phyloP scores from a whole-genome alignment of 139 green algal genomes.

The Prasinococcaceae sp. region DNA sequence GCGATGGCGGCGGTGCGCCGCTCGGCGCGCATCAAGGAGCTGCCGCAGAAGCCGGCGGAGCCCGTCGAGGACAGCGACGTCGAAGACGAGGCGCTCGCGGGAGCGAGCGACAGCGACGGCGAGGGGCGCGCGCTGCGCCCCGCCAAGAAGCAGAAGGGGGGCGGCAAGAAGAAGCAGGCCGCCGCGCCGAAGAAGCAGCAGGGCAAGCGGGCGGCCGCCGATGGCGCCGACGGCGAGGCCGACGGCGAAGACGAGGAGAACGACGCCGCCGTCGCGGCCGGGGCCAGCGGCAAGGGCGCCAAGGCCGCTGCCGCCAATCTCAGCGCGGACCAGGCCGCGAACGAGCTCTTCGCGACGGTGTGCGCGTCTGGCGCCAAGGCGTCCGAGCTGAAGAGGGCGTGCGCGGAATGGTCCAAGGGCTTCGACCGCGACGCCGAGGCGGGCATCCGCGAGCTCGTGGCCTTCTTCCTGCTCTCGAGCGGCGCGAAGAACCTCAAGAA shows the following conservation, averaged over 20 bases:
- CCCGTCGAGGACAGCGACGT: too few relatives aligned
- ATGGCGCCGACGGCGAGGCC: background rate
- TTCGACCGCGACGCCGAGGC: background rate
- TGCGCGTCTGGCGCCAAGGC: background rate
- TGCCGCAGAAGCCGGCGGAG: too few relatives aligned
- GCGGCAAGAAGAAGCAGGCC: too few relatives aligned
- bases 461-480: background rate
- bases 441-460: background rate
- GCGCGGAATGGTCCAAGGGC: background rate
- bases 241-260: conserved; percentile 1
- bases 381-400: background rate
- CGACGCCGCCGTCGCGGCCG: background rate
- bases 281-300: background rate
- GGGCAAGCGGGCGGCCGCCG: too few relatives aligned
- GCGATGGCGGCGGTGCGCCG: too few relatives aligned
- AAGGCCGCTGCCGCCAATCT: background rate
- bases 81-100: too few relatives aligned
- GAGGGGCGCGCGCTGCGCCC: too few relatives aligned
- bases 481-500: too few relatives aligned
- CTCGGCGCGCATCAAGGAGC: too few relatives aligned
- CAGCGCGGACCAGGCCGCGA: background rate
- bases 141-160: too few relatives aligned
- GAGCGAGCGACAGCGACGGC: too few relatives aligned
- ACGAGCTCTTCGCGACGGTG: conserved; percentile 2
- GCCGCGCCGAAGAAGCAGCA: too few relatives aligned